Percentiles rank a stretch among this genome's conserved stretches.
Conservation (phyloP, 2,329 filamentous ascomycete genomes). For the Penicillium sp. region DNA sequence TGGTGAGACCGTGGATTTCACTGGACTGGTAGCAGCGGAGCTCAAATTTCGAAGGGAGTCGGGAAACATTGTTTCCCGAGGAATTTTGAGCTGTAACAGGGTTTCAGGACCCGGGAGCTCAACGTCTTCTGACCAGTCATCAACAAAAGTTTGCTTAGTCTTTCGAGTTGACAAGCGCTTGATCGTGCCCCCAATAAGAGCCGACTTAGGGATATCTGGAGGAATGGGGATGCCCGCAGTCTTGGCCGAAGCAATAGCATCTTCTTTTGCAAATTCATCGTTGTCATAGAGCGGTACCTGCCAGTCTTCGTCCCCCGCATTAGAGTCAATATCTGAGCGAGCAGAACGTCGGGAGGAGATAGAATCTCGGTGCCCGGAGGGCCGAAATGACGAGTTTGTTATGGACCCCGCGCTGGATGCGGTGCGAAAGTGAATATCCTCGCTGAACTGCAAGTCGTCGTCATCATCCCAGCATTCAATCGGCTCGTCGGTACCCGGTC, state of each 20-base stretch:
- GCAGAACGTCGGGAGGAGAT: conserved; percentile 79
- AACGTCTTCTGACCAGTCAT: conserved; percentile 79
- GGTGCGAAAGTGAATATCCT: conserved; percentile 48
- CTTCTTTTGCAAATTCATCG: conserved; percentile 77
- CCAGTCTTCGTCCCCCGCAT: conserved; percentile 77
- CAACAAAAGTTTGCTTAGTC: conserved; percentile 69
- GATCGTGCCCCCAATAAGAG: conserved; percentile 87
- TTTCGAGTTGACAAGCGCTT: conserved; percentile 79
- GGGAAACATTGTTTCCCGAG: conserved; percentile 62
- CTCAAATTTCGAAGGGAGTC: conserved; percentile 68
- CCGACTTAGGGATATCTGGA: conserved; percentile 79
- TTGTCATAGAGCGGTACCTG: conserved; percentile 81
- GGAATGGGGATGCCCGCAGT: conserved; percentile 90
- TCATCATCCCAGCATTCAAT: conserved; percentile 54
- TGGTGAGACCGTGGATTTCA: conserved; percentile 34
- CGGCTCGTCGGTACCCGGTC: conserved; percentile 35
- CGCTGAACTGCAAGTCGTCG: conserved; percentile 48
- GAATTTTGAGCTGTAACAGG: conserved; percentile 63
- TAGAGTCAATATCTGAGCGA: conserved; percentile 76
- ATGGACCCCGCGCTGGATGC: conserved; percentile 48
- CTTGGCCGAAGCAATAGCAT: conserved; percentile 84
- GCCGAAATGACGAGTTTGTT: conserved; percentile 44
- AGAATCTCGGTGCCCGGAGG: conserved; percentile 63
- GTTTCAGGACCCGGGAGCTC: conserved; percentile 62
- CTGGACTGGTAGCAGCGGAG: conserved; percentile 42